Evolutionary conservation across 345 rosid genomes (phyloP), one percentile per base, ranked within the genome.

Genomic region (Cochlearia excelsa): DNA sequence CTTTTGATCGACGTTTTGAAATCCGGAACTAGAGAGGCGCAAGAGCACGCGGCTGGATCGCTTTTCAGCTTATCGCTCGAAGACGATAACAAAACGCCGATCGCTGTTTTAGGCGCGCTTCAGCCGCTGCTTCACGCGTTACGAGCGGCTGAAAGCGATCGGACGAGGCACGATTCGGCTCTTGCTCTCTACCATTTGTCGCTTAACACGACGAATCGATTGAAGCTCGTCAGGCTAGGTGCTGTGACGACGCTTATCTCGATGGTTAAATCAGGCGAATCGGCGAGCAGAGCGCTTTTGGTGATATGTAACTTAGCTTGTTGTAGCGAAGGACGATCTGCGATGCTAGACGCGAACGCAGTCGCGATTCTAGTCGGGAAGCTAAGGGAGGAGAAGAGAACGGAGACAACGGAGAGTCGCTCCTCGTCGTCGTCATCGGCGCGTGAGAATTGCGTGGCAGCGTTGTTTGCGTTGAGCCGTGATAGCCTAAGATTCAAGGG

Each of bases 21-120:
- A 40, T 77, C 90, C 0, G 95, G 96, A 2, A 75, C 82, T 0
- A 68, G 65, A 0, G 95, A 91, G 51, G 79, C 96, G 5, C 88
- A 81, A 47, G 89, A 84, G 39, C 98, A 84, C 63, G 96, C 96
- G 0, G 79, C 87, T 0, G 98, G 95, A 2, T 81, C 84, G 1
- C 48, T 91, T 0, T 91, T 91, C 47, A 88, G 98, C 39, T 67
- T 91, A n/a, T 82, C 96, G 8, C 57, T 88, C 1, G 95, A 91
- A 39, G 90, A 88, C 42, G 83, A 83, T 46, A 91, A 82, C 62
- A 86, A 83, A 75, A 83, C 74, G 74, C 92, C 95, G 1, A 84
- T 91, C 4, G 96, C 90, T 4, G 96, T 84, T 1, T 61, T 91
- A 26, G 96, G 98, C 23, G 98, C 92, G 30, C 67, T 91, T 65